These are phyloP conservation scores for Castanospermum australe DNA, from an alignment of 306 rosid genomes.

Conservation along the genomic window DNA sequence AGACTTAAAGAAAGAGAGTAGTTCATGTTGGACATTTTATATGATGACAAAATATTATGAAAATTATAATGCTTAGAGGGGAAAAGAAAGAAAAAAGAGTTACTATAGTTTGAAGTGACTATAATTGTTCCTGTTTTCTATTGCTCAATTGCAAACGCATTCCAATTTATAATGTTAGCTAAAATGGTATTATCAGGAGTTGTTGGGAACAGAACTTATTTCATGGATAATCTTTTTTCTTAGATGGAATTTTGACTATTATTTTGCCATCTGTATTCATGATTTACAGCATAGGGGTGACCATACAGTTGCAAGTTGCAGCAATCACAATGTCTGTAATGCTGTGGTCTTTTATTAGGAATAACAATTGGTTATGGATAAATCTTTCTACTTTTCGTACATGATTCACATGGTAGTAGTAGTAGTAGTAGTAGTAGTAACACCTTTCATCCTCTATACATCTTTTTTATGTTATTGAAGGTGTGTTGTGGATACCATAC, in stretches of 20 bases:
- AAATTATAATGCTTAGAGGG: background rate
- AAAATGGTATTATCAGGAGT: background rate
- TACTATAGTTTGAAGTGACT: background rate
- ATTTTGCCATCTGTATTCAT: background rate
- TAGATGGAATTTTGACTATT: background rate
- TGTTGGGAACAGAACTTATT: background rate
- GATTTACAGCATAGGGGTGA: background rate
- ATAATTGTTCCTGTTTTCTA: background rate
- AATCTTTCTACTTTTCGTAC: background rate
- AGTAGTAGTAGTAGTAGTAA: background rate
- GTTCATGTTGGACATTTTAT: constrained; percentile 4
- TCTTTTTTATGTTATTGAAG: background rate
- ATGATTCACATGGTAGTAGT: background rate
- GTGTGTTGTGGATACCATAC: background rate
- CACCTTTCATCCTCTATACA: background rate
- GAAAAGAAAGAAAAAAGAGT: background rate
- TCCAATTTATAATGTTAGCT: background rate
- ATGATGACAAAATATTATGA: background rate
- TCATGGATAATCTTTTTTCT: background rate
- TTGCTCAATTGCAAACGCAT: background rate
- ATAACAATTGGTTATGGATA: background rate
- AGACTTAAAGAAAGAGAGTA: background rate
- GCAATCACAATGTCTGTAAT: background rate
- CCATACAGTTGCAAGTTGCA: background rate
- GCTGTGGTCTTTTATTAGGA: background rate